phyloP scores from a whole-genome alignment of 176 grass and related monocot species.

The Triticum timopheevii region DNA sequence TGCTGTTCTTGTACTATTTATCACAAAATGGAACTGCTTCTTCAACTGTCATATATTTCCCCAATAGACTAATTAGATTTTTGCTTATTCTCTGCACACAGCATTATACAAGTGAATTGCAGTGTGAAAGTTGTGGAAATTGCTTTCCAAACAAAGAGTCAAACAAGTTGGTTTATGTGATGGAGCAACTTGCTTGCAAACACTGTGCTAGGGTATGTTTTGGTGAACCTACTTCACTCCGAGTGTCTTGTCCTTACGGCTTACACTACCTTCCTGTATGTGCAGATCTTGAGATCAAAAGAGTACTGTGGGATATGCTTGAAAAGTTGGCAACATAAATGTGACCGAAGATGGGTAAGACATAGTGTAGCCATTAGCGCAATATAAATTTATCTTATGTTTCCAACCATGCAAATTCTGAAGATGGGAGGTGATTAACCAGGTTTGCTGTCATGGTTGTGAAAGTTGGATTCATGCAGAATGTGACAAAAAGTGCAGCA shows the following conservation, averaged over 20 bases:
- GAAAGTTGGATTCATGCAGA: constrained; percentile 76
- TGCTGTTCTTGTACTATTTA: background rate
- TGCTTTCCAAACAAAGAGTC: constrained; percentile 48
- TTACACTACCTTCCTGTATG: constrained; percentile 22
- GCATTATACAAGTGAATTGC: constrained; percentile 46
- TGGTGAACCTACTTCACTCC: background rate
- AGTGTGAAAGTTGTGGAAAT: constrained; percentile 76
- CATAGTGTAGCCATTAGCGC: background rate
- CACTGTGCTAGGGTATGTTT: constrained; percentile 64
- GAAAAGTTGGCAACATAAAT: constrained; percentile 62
- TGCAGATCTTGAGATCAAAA: constrained; percentile 65
- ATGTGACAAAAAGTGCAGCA: constrained; percentile 74
- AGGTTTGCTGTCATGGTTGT: constrained; percentile 87
- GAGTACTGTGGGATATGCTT: constrained; percentile 83
- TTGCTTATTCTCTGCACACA: constrained; percentile 33
- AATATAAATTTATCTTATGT: constrained; percentile 26
- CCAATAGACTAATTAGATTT: constrained; percentile 28
- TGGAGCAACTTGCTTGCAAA: constrained; percentile 62
- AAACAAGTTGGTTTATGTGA: constrained; percentile 56
- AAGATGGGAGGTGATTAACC: constrained; percentile 27
- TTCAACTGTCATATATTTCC: background rate
- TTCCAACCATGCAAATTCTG: constrained; percentile 30
- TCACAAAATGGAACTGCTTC: background rate
- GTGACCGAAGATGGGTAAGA: constrained; percentile 79
- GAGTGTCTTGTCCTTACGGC: background rate